These are phyloP conservation scores for Lophium mytilinum DNA, from an alignment of 495 filamentous ascomycete genomes.

Conservation along the genomic window DNA sequence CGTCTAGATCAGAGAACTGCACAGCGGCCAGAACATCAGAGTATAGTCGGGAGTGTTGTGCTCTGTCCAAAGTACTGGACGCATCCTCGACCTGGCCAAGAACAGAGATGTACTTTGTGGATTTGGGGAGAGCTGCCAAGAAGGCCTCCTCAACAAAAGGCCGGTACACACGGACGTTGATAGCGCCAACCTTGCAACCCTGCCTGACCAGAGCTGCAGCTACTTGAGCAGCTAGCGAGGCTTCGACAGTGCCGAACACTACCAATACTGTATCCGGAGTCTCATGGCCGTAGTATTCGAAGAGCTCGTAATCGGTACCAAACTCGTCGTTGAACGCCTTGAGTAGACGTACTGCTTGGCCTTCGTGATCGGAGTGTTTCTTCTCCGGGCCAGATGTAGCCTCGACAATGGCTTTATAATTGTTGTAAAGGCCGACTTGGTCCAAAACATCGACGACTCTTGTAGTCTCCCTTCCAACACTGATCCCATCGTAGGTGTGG, in stretches of 20 bases:
- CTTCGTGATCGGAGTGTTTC: conserved; percentile 65
- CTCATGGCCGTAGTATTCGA: conserved; percentile 88
- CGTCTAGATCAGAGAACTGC: conserved; percentile 56
- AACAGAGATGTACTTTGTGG: conserved; percentile 61
- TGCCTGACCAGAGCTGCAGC: conserved; percentile 60
- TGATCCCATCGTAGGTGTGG: conserved; percentile 88
- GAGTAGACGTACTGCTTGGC: conserved; percentile 66
- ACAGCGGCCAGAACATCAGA: conserved; percentile 80
- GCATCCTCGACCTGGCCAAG: conserved; percentile 55
- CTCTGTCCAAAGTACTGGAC: conserved; percentile 53
- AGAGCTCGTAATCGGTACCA: conserved; percentile 82
- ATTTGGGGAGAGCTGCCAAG: conserved; percentile 66
- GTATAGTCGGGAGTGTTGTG: conserved; percentile 73
- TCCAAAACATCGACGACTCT: conserved; percentile 79
- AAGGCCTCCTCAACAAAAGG: conserved; percentile 94
- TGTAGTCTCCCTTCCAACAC: conserved; percentile 74
- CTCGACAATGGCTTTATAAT: conserved; percentile 61
- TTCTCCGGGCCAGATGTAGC: conserved; percentile 49
- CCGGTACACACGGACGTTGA: conserved; percentile 87
- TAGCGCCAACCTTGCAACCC: conserved; percentile 69
- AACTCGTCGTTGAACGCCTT: conserved; percentile 83
- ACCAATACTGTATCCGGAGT: conserved; percentile 73
- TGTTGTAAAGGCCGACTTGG: conserved; percentile 56
- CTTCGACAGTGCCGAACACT: conserved; percentile 85
- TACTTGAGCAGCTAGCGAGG: conserved; percentile 75